Evolutionary conservation across 2,329 filamentous ascomycete genomes (phyloP), one percentile per base, ranked within the genome.

Genomic region (Dothistroma pini): DNA sequence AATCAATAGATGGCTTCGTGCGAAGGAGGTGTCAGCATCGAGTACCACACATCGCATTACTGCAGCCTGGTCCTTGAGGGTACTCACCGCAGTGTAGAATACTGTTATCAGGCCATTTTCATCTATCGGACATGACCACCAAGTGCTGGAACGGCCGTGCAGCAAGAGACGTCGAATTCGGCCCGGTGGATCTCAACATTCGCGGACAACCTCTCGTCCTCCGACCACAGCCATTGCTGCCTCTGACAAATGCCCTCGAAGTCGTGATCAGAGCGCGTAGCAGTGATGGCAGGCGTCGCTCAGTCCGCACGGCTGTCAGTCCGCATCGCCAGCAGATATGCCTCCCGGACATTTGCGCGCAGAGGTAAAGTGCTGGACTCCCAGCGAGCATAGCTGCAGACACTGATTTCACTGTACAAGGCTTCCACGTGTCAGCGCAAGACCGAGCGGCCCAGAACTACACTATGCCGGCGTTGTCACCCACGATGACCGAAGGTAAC

Each of bases 401-500:
- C 54, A 54, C 60, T 66, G 54, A 67, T 29, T 54, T 38, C 11
- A 8, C 4, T 50, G 9, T 21, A 6, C 7, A 57, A 72, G 71
- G 63, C 53, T 72, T 73, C 59, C 63, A 65, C 35, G 60, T 65
- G 48, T 68, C 68, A 11, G 59, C 66, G 34, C 64, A 68, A 47
- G 59, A 67, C 70, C 82, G 88, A 69, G 91, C 89, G 54, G 91
- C 91, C 25, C 88, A 92, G 66, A 95, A 93, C 78, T 92, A 96
- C 78, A 89, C 87, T 58, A 96, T 96, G 92, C 91, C 91, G 29
- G 91, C 91, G 47, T 84, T 96, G 65, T 96, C 91, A 64, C 91
- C 91, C 59, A 96, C 91, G 60, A 96, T 96, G 91, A 96, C 91
- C 64, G 91, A 96, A 78, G 91, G 91, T 63, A 95, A 91, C 77